Base-by-base conservation (phyloP, 768 basidiomycete genomes). In the Panaeolus papilionaceus region DNA sequence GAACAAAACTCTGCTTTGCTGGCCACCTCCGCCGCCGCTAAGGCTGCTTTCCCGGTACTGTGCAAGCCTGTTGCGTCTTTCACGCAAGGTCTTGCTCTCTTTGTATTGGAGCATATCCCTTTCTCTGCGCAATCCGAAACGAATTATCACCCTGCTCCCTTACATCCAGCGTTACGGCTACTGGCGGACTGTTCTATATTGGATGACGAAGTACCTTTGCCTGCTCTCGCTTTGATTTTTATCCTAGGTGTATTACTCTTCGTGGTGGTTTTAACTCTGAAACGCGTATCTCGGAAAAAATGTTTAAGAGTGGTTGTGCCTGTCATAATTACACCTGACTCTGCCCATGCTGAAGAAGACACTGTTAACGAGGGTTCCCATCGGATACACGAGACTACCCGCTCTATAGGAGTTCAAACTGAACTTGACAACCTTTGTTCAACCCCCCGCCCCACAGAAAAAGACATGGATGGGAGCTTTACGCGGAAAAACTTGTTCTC, bases 131-230 rank as follows among this genome's bases (percentile, higher is more conserved):
- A 58, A 37, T 58, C 54, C 54, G 12, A 23, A 28, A 14, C 54
- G 3, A 28, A 37, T 33, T 33, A 28, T 58, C 20, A 37, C 26
- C 28, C 33, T 58, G n/a, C 20, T 33, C 26, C 33, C 54, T 7
- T 33, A 4, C 54, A 33, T 58, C 54, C 28, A 33, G 54, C 54
- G 54, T 23, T 58, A 58, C 54, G 28, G 54, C 26, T 28, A 33
- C 54, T 58, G 54, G 54, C 54, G 54, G 54, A 58, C 26, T 37
- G 54, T 58, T 33, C 54, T 58, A 33, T 58, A 28, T 16, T 58
- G 54, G 54, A 58, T 16, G 54, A 58, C 12, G 5, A 58, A 37
- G 4, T 58, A 58, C 54, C 54, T 58, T 16, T 58, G 6, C 54
- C 54, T 58, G 54, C 54, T 58, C 54, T 58, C 26, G 26, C 54